A percentile compares a stretch with the other conserved stretches of the same genome.
phyloP scores from a whole-genome alignment of 768 basidiomycete species.

The Auriculariales sp. region DNA sequence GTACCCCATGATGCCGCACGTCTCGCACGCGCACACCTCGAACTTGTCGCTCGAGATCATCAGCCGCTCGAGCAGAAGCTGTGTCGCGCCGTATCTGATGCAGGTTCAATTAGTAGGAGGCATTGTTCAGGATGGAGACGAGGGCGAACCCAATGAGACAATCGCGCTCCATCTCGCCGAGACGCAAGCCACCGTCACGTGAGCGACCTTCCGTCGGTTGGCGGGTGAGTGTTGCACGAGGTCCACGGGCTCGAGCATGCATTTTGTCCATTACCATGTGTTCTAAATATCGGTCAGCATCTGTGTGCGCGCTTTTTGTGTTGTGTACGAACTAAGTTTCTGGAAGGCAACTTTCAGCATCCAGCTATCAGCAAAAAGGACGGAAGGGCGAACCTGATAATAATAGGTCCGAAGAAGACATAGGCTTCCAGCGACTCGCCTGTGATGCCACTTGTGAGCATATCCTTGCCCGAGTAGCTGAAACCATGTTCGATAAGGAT shows the following conservation, averaged over 20 bases:
- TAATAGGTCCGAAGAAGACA: constrained; percentile 99
- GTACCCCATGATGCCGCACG: constrained; percentile 90
- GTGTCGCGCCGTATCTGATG: constrained; percentile 70
- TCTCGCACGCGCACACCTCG: constrained; percentile 88
- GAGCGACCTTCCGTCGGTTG: constrained; percentile 98
- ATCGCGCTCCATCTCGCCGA: constrained; percentile 99
- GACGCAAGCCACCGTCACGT: constrained; percentile 90
- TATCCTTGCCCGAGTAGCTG: constrained; percentile 97
- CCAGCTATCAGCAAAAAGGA: constrained; percentile 4
- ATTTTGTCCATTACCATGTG: constrained; percentile 99
- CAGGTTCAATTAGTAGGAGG: background rate
- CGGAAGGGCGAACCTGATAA: constrained; percentile 55
- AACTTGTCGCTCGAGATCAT: constrained; percentile 99
- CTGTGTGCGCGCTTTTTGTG: too few relatives aligned
- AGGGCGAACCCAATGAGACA: constrained; percentile 68
- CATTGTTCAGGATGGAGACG: background rate
- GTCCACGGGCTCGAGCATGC: constrained; percentile 97
- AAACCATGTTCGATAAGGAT: constrained; percentile 92
- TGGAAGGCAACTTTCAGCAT: constrained; percentile 20
- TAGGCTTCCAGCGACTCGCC: constrained; percentile 94
- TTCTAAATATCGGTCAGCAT: too few relatives aligned
- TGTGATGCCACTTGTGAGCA: constrained; percentile 95
- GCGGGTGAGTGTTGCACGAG: constrained; percentile 88
- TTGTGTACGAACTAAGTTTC: constrained; percentile 92
- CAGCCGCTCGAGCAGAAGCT: constrained; percentile 85